Conservation (phyloP, 2,329 filamentous ascomycete species). For the Fusarium sp. region DNA sequence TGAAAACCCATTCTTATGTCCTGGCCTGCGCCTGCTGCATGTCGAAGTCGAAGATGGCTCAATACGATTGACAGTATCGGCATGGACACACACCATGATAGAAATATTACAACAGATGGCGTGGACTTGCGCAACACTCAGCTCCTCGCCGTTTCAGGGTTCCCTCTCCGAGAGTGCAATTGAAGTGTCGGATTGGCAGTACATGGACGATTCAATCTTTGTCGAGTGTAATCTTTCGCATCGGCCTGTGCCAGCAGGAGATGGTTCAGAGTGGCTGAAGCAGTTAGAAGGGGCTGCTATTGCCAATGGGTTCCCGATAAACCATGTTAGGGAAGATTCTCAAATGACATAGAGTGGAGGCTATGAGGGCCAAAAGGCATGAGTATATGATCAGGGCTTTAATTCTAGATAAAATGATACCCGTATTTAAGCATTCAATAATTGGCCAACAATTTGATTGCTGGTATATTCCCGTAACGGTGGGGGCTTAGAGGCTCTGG, state of each 20-base stretch:
- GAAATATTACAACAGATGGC: conserved; percentile 51
- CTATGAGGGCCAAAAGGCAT: background rate
- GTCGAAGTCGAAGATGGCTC: conserved; percentile 48
- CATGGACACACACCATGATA: conserved; percentile 48
- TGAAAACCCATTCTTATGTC: conserved; percentile 39
- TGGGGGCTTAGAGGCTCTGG: background rate
- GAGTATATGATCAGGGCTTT: background rate
- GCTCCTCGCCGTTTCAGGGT: conserved; percentile 47
- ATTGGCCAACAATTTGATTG: background rate
- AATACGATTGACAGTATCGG: conserved; percentile 47
- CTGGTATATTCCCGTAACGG: background rate
- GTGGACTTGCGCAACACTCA: conserved; percentile 49
- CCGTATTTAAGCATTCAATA: conserved; percentile 8
- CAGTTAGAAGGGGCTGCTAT: conserved; percentile 45
- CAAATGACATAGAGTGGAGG: background rate
- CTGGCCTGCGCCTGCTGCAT: conserved; percentile 47
- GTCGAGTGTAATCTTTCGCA: conserved; percentile 48
- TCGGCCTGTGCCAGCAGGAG: conserved; percentile 41
- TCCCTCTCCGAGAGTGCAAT: conserved; percentile 44
- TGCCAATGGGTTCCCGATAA: conserved; percentile 48
- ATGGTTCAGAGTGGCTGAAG: conserved; percentile 43
- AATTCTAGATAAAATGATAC: conserved; percentile 32
- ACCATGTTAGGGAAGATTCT: conserved; percentile 8
- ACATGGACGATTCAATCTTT: conserved; percentile 47
- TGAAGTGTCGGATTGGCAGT: conserved; percentile 46